A percentile compares a stretch with the other conserved stretches of the same genome.
Evolutionary conservation across 2,329 filamentous ascomycete genomes (phyloP).

Genomic region (Ophiostoma sp.): DNA sequence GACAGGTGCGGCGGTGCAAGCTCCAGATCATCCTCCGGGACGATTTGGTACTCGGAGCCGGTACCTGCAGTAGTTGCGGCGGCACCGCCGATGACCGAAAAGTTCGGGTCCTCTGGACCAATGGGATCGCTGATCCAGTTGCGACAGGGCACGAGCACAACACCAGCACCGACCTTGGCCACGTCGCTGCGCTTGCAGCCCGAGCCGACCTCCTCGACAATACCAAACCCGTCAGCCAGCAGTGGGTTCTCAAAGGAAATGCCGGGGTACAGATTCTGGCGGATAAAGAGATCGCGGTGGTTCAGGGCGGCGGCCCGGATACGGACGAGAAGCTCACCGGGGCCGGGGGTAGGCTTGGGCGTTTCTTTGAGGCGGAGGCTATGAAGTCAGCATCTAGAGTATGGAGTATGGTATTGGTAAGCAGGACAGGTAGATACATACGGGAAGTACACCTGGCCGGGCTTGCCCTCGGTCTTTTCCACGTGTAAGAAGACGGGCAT

Average conservation of each 20-base stretch:
- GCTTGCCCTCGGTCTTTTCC: slow-evolving; percentile 64
- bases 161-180: slow-evolving; percentile 55
- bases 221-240: slow-evolving; percentile 75
- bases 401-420: not conserved
- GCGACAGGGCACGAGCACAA: slow-evolving; percentile 70
- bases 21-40: slow-evolving; percentile 69
- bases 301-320: slow-evolving; percentile 80
- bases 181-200: slow-evolving; percentile 35
- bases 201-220: slow-evolving; percentile 60
- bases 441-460: slow-evolving; percentile 83
- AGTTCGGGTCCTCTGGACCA: slow-evolving; percentile 64
- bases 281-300: slow-evolving; percentile 91
- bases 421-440: slow-evolving; percentile 34
- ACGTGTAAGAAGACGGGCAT: slow-evolving; percentile 58
- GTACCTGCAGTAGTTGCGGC: slow-evolving; percentile 62
- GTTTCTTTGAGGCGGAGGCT: slow-evolving; percentile 57
- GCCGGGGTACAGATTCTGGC: slow-evolving; percentile 83
- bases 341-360: slow-evolving; percentile 57
- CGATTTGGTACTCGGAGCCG: slow-evolving; percentile 64
- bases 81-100: slow-evolving; percentile 65
- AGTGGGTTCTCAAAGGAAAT: slow-evolving; percentile 74
- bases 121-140: slow-evolving; percentile 69
- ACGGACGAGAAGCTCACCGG: slow-evolving; percentile 66
- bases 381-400: not conserved
- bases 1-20: slow-evolving; percentile 66